Evolutionary conservation across 768 basidiomycete genomes (phyloP).

Genomic region (Serendipita sp.): DNA sequence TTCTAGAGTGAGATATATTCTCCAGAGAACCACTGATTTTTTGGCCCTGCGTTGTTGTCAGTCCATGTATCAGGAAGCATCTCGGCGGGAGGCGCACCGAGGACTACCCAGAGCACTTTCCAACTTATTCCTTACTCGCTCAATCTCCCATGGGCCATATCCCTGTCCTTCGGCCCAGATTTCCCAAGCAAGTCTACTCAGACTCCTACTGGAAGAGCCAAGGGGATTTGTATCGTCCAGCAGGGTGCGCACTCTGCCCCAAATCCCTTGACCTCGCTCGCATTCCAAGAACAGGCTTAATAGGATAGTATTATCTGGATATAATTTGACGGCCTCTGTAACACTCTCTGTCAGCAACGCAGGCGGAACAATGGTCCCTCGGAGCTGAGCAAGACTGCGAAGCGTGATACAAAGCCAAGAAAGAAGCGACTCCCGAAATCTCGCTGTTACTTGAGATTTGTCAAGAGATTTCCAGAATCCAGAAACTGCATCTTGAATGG

Average conservation of each 20-base stretch:
- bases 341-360: conserved; percentile 41
- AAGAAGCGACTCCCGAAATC: conserved; percentile 37
- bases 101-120: conserved; percentile 46
- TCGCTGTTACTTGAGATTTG: neutral
- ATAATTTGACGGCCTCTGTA: conserved; percentile 36
- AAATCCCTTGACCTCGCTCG: conserved; percentile 61
- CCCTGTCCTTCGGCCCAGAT: conserved; percentile 76
- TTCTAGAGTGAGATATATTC: conserved; percentile 63
- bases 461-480: conserved; percentile 22
- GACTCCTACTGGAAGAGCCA: conserved; percentile 31
- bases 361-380: conserved; percentile 46
- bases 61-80: neutral
- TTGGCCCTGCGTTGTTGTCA: conserved; percentile 34
- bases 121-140: conserved; percentile 52
- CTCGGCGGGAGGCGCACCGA: conserved; percentile 31
- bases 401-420: conserved; percentile 42
- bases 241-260: conserved; percentile 51
- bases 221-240: conserved; percentile 32
- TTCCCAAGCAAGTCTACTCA: conserved; percentile 45
- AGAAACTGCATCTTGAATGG: conserved; percentile 27
- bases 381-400: conserved; percentile 38
- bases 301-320: conserved; percentile 56
- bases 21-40: conserved; percentile 53
- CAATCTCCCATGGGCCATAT: conserved; percentile 54
- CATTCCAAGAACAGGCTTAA: conserved; percentile 61